phyloP scores from a whole-genome alignment of 164 flowering plant species.

The Umbellularia californica region DNA sequence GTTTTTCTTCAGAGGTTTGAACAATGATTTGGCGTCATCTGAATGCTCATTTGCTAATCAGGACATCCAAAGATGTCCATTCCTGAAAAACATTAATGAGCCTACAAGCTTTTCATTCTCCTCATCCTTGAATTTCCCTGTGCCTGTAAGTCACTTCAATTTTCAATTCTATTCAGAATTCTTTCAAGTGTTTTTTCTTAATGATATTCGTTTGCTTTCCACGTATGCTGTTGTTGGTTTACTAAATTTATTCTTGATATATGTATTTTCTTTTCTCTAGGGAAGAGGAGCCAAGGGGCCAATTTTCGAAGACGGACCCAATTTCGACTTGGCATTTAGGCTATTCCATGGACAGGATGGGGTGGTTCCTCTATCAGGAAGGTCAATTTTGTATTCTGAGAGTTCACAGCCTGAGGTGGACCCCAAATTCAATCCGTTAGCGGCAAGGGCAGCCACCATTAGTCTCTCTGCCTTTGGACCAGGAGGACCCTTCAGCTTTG shows the following conservation, averaged over 20 bases:
- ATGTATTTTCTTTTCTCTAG: constrained; percentile 17
- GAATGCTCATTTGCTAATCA: constrained; percentile 33
- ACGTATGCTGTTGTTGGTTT: neutral
- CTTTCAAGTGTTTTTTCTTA: neutral
- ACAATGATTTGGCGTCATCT: constrained; percentile 14
- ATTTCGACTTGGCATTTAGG: constrained; percentile 60
- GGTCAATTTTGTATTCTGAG: constrained; percentile 20
- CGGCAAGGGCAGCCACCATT: constrained; percentile 65
- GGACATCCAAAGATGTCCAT: constrained; percentile 64
- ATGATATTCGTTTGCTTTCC: neutral
- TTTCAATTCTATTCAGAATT: neutral
- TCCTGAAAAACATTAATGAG: constrained; percentile 66
- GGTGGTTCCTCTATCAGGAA: constrained; percentile 59
- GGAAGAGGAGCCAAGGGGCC: constrained; percentile 62
- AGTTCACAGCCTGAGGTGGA: constrained; percentile 23
- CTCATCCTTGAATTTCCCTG: constrained; percentile 27
- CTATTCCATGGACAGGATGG: constrained; percentile 85
- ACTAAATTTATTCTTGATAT: neutral
- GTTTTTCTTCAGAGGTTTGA: constrained; percentile 15
- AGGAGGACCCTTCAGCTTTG: constrained; percentile 73
- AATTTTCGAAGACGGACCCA: constrained; percentile 83
- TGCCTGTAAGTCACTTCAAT: constrained; percentile 37
- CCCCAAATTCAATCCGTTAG: constrained; percentile 66
- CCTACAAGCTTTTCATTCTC: constrained; percentile 72
- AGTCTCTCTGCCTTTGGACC: constrained; percentile 73